These are phyloP conservation scores for Lolium rigidum DNA, from an alignment of 176 grass and related monocot species.

Conservation along the genomic window DNA sequence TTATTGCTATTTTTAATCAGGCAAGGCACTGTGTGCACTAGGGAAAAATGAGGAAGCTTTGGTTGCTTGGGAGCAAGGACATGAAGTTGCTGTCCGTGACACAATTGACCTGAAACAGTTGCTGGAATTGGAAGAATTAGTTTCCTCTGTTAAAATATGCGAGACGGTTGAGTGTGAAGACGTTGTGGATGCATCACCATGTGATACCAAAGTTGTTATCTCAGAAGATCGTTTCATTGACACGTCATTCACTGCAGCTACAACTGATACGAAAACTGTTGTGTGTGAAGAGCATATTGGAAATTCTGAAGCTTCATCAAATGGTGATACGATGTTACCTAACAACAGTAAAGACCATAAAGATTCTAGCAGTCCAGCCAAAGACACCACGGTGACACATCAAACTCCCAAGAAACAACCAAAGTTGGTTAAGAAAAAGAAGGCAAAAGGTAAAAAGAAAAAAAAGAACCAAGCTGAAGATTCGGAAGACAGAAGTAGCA, in stretches of 20 bases:
- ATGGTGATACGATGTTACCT: constrained; percentile 22
- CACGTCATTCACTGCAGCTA: constrained; percentile 29
- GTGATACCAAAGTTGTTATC: constrained; percentile 95
- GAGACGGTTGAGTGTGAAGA: constrained; percentile 48
- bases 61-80: constrained; percentile 82
- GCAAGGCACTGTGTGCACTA: constrained; percentile 76
- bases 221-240: constrained; percentile 73
- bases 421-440: constrained; percentile 49
- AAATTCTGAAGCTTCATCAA: constrained; percentile 46
- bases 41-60: constrained; percentile 88
- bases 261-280: constrained; percentile 78
- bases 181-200: constrained; percentile 55
- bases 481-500: constrained; percentile 23
- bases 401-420: constrained; percentile 41
- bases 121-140: constrained; percentile 86
- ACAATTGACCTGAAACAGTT: constrained; percentile 89
- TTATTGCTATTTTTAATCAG: constrained; percentile 44
- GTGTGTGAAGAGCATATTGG: constrained; percentile 68
- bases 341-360: constrained; percentile 38
- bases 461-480: constrained; percentile 33
- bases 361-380: constrained; percentile 33
- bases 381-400: constrained; percentile 35
- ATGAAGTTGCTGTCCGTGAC: constrained; percentile 73
- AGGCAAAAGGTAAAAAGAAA: constrained; percentile 62
- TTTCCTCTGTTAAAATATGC: constrained; percentile 64